These are phyloP conservation scores for Cyberlindnera petersonii DNA, from an alignment of 805 yeast genomes.

Conservation along the genomic window DNA sequence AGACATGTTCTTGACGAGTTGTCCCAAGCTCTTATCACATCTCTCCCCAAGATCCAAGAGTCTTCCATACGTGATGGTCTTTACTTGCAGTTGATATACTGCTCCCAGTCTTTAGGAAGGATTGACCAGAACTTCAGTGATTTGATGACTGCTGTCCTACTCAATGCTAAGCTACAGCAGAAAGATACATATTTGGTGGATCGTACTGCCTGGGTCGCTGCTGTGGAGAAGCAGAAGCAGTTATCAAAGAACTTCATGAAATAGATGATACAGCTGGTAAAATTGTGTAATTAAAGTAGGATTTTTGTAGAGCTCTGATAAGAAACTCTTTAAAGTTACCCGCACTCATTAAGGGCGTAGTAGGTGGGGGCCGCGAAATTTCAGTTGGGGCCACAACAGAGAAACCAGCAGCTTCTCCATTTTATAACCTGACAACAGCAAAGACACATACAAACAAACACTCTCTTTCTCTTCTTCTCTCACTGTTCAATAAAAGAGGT, in stretches of 20 bases:
- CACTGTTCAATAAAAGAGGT: too few species aligned
- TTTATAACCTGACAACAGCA: too few species aligned
- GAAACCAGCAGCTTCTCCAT: not conserved
- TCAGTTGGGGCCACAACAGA: constrained; percentile 21
- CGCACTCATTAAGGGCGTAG: too few species aligned
- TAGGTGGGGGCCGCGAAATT: too few species aligned
- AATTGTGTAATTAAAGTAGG: too few species aligned
- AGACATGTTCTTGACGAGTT: constrained; percentile 31
- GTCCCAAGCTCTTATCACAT: constrained; percentile 29
- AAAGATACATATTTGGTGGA: constrained; percentile 24
- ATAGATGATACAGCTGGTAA: too few species aligned
- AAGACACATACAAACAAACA: too few species aligned
- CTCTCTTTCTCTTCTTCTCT: too few species aligned
- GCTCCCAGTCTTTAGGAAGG: constrained; percentile 79
- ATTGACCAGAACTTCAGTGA: constrained; percentile 68
- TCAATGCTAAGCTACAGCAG: constrained; percentile 16
- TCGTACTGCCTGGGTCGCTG: constrained; percentile 39
- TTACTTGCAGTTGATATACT: constrained; percentile 78
- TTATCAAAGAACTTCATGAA: constrained; percentile 12
- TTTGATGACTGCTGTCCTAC: constrained; percentile 40
- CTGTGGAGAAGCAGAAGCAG: constrained; percentile 41
- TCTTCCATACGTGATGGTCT: constrained; percentile 55
- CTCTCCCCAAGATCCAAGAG: constrained; percentile 34
- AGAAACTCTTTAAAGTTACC: too few species aligned
- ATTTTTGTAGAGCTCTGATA: too few species aligned